Base-by-base conservation (phyloP, 306 rosid genomes). In the Begonia loranthoides region DNA sequence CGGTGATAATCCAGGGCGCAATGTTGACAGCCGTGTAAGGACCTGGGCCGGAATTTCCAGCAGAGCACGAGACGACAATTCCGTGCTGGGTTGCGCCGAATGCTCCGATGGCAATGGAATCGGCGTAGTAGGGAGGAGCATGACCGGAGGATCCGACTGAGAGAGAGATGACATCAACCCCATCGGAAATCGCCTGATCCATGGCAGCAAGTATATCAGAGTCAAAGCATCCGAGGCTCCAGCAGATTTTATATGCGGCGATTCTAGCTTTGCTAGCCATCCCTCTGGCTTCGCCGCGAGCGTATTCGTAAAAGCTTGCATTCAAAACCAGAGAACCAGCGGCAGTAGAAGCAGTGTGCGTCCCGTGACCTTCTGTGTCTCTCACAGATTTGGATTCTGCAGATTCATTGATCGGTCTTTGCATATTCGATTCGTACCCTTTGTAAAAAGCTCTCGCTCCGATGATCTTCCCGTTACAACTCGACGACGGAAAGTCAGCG, bases 121-220 rank as follows among this genome's bases (percentile, higher is more conserved):
- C 97, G 12, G 50, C 60, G 21, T 57, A 64, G 16, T 80, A 90
- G 0, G 65, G 66, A 0, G 92, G 83, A 1, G 92, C 76, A 1
- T 60, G 64, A 0, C 95, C 84, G 0, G 4, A 17, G 3, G 95
- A 56, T 5, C 97, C 94, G n/a, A 90, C 95, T 1, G 97, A 90
- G 17, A 90, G 87, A 0, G 92, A 90, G 17, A 90, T 85, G 2
- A 90, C 43, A 51, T 85, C 75, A 13, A 85, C 92, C 0, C 92
- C 95, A 49, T 90, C 92, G 4, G 79, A 48, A 15, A 90, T 73
- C 4, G 97, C 97, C 56, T 82, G 82, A 64, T 90, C 94, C 87
- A 90, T 78, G 14, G 97, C 94, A 17, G 95, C 97, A n/a, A 82
- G 80, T 13, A 90, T 90, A 39, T 90, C 92, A 3, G 92, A 90